A percentile compares a stretch with the other conserved stretches of the same genome.
Conservation (phyloP, 805 yeast species). For the Ogataea minuta region DNA sequence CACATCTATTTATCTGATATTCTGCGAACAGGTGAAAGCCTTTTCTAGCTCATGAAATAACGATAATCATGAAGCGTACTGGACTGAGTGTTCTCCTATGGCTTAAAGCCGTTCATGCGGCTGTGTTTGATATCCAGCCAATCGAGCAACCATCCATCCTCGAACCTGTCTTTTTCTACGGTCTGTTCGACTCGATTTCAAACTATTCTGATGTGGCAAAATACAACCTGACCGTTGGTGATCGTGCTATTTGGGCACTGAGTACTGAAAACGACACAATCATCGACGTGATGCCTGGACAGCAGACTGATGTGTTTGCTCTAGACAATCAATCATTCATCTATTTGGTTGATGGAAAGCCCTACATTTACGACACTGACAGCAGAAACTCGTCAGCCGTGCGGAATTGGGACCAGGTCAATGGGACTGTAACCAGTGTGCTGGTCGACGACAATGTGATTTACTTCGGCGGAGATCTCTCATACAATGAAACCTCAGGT, state of each 20-base stretch:
- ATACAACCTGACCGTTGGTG: conserved; percentile 24
- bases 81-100: not conserved
- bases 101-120: not conserved
- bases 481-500: conserved; percentile 48
- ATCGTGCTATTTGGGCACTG: conserved; percentile 21
- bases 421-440: conserved; percentile 44
- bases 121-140: conserved; percentile 1
- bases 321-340: conserved; percentile 19
- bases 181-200: conserved; percentile 30
- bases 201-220: conserved; percentile 19
- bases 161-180: conserved; percentile 27
- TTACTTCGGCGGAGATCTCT: conserved; percentile 80
- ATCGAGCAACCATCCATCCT: conserved; percentile 19
- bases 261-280: conserved; percentile 17
- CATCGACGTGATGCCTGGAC: conserved; percentile 12
- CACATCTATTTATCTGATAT: conserved; percentile 3
- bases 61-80: conserved; percentile 3
- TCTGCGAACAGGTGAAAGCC: conserved; percentile 2
- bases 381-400: conserved; percentile 6
- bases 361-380: conserved; percentile 20
- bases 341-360: conserved; percentile 27
- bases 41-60: conserved; percentile 2
- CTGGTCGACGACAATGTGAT: conserved; percentile 49
- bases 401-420: conserved; percentile 27
- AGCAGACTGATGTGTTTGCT: conserved; percentile 11